Base-by-base conservation (phyloP, 768 basidiomycete species). In the Hypsizygus marmoreus region DNA sequence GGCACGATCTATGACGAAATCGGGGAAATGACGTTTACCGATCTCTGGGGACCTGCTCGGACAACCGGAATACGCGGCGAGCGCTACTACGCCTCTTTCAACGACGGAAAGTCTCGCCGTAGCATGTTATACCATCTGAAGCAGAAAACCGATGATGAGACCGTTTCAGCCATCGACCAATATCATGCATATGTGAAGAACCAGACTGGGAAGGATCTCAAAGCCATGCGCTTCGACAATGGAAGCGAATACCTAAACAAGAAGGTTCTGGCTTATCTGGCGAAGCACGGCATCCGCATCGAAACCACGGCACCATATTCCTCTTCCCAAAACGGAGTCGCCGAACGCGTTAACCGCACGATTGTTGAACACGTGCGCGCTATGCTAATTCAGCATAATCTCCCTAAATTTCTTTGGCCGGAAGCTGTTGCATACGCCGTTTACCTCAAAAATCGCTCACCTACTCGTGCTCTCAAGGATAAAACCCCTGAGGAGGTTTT, bases 31-130 rank as follows among this genome's bases (percentile, higher is more conserved):
- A 49, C 47, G 12, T 30, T 25, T 3, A 34, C 49, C 46, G 64
- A 71, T 49, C 49, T 71, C 0, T 71, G 66, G 63, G 66, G 68
- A 31, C 64, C 64, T 1, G 56, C 58, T 1, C 49, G 45, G 7
- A 50, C 47, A 0, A 26, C 33, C 10, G 62, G 62, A 2, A 59
- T 63, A 9, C 39, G 55, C 14, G 52, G 55, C 8, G 56, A 39
- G 17, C 47, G 49, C 22, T 70, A 67, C 49, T 60, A 55, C 38
- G 54, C 63, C 30, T 55, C 59, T 0, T 64, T 67, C 37, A 64
- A 58, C 1, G 62, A 66, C 37, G 61, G 56, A 19, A 32, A 43
- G 13, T 49, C 45, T 10, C 47, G 43, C 1, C 17, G 38, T 8
- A 49, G 44, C 1, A 42, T 42, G 2, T 17, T 50, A 0, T 29